These are phyloP conservation scores for Daldinia loculata DNA, from an alignment of 495 filamentous ascomycete genomes.

Conservation along the genomic window DNA sequence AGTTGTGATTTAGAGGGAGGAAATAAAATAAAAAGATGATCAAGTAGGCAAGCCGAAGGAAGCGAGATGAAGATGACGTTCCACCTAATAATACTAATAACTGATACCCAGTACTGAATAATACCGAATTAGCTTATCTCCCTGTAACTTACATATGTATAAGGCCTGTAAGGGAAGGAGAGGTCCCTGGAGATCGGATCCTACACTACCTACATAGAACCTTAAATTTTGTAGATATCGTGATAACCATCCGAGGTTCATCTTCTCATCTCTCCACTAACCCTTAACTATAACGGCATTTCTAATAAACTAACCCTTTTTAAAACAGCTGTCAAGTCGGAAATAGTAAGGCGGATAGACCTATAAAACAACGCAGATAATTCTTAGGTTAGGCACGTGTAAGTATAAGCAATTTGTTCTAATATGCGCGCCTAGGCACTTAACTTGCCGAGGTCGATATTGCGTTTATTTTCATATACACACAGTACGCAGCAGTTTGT, in stretches of 20 bases:
- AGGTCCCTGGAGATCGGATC: conserved; percentile 8
- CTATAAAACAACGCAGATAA: not conserved
- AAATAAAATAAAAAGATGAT: not conserved
- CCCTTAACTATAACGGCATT: conserved; percentile 15
- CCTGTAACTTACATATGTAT: not conserved
- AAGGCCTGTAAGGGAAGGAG: conserved; percentile 9
- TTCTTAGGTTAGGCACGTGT: not conserved
- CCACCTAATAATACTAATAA: conserved; percentile 10
- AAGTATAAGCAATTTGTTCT: not conserved
- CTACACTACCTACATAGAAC: not conserved
- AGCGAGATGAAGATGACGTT: conserved; percentile 26
- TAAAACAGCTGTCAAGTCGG: not conserved
- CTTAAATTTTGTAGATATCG: conserved; percentile 24
- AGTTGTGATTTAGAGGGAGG: not conserved
- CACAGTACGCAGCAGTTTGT: not conserved
- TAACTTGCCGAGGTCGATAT: not conserved
- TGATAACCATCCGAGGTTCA: conserved; percentile 21
- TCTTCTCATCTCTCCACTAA: conserved; percentile 1
- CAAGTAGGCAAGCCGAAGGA: conserved; percentile 1
- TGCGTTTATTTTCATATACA: not conserved
- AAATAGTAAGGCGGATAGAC: not conserved
- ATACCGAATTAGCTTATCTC: conserved; percentile 3
- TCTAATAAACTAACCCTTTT: not conserved
- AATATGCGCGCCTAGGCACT: not conserved
- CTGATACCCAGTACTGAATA: not conserved